Conservation (phyloP, 2,329 filamentous ascomycete species). For the Aspergillus clavatus region DNA sequence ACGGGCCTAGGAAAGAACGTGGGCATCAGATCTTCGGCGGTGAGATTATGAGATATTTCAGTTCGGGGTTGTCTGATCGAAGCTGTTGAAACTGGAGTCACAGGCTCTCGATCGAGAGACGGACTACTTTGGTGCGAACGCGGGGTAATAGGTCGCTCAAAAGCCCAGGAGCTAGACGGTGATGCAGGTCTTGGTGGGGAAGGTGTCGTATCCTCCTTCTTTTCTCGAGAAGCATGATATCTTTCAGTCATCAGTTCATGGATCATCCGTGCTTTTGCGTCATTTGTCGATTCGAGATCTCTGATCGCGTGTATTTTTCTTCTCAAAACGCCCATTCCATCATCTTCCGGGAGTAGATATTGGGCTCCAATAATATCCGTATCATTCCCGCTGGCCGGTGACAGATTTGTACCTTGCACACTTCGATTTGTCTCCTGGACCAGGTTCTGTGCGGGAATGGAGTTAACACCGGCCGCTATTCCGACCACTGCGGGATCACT, state of each 20-base stretch:
- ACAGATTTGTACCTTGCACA: slow-evolving; percentile 1
- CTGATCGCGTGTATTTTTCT: slow-evolving; percentile 66
- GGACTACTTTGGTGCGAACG: slow-evolving; percentile 27
- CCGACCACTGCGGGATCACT: not conserved
- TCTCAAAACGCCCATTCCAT: slow-evolving; percentile 68
- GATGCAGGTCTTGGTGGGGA: slow-evolving; percentile 17
- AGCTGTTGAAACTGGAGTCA: slow-evolving; percentile 22
- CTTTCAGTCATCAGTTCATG: slow-evolving; percentile 67
- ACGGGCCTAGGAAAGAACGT: slow-evolving; percentile 56
- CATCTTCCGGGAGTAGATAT: slow-evolving; percentile 62
- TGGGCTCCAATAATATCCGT: slow-evolving; percentile 16
- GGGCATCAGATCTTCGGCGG: slow-evolving; percentile 57
- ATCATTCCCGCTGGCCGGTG: slow-evolving; percentile 3
- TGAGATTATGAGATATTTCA: slow-evolving; percentile 38
- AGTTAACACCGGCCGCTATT: not conserved
- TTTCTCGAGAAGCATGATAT: slow-evolving; percentile 50
- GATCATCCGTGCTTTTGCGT: slow-evolving; percentile 67
- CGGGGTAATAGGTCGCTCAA: slow-evolving; percentile 28
- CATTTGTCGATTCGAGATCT: slow-evolving; percentile 51
- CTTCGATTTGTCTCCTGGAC: not conserved
- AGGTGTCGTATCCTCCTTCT: slow-evolving; percentile 18
- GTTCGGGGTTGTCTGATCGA: slow-evolving; percentile 22
- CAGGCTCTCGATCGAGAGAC: slow-evolving; percentile 25
- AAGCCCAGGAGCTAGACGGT: slow-evolving; percentile 20
- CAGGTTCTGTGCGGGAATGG: slow-evolving; percentile 2